Evolutionary conservation across 768 basidiomycete species (phyloP).

Genomic region (Podaxis carcinomalis): DNA sequence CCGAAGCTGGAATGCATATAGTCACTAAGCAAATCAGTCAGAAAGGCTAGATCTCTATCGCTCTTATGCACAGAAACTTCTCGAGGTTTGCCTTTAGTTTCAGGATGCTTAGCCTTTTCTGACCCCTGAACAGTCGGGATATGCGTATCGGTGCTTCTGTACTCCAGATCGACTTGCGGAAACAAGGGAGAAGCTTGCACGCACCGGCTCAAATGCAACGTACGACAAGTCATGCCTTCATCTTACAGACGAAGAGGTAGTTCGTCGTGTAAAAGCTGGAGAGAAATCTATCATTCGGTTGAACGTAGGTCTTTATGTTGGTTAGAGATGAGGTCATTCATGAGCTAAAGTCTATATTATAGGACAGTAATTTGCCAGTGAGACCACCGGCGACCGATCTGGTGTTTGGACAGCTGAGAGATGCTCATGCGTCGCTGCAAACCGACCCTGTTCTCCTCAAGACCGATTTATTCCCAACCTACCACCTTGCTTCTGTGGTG

Average conservation of each 20-base stretch:
- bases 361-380: constrained; percentile 58
- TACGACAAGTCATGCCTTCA: constrained; percentile 91
- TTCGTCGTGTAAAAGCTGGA: constrained; percentile 65
- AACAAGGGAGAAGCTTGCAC: constrained; percentile 63
- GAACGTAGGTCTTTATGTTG: constrained; percentile 53
- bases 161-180: constrained; percentile 62
- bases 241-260: constrained; percentile 82
- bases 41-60: constrained; percentile 86
- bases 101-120: not conserved
- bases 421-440: constrained; percentile 71
- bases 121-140: constrained; percentile 52
- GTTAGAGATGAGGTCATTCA: not conserved
- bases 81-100: constrained; percentile 51
- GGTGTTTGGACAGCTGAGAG: constrained; percentile 70
- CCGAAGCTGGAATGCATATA: not conserved
- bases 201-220: constrained; percentile 67
- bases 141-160: constrained; percentile 96
- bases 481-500: constrained; percentile 90
- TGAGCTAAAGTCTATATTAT: not conserved
- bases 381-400: constrained; percentile 57
- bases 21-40: constrained; percentile 49
- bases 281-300: constrained; percentile 82
- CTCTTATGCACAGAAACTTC: constrained; percentile 63
- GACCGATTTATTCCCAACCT: constrained; percentile 90
- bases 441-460: constrained; percentile 94